Conservation (phyloP, 164 flowering plant species). For the Saururus chinensis region DNA sequence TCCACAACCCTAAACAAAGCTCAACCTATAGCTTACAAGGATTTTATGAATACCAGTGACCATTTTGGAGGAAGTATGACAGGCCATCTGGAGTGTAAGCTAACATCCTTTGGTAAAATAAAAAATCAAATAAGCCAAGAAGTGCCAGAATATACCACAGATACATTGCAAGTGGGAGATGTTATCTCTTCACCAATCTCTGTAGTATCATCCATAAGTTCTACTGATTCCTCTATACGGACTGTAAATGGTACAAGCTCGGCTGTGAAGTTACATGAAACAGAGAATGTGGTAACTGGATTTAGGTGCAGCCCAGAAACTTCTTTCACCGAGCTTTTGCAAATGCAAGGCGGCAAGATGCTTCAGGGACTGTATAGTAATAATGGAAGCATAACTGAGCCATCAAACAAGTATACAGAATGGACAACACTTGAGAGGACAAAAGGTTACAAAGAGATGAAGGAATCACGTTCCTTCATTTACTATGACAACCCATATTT, state of each 20-base stretch:
- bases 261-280: conserved; percentile 45
- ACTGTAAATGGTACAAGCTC: conserved; percentile 27
- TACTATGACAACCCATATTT: conserved; percentile 1
- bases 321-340: conserved; percentile 17
- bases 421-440: background rate
- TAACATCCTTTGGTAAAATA: background rate
- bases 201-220: conserved; percentile 16
- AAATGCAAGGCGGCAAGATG: conserved; percentile 13
- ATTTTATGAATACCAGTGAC: too few species aligned
- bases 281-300: conserved; percentile 23
- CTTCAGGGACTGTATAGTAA: conserved; percentile 17
- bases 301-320: conserved; percentile 10
- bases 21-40: background rate
- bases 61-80: background rate
- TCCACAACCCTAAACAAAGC: background rate
- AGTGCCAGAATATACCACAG: conserved; percentile 6
- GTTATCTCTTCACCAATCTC: conserved; percentile 13
- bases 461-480: conserved; percentile 6
- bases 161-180: conserved; percentile 5
- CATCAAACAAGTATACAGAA: background rate
- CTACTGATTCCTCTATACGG: conserved; percentile 24
- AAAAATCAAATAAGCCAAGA: conserved; percentile 1
- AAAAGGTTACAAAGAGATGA: conserved; percentile 5
- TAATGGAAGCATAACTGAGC: conserved; percentile 7
- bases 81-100: conserved; percentile 8